Conservation (phyloP, 306 rosid species). For the Gillenia trifoliata region DNA sequence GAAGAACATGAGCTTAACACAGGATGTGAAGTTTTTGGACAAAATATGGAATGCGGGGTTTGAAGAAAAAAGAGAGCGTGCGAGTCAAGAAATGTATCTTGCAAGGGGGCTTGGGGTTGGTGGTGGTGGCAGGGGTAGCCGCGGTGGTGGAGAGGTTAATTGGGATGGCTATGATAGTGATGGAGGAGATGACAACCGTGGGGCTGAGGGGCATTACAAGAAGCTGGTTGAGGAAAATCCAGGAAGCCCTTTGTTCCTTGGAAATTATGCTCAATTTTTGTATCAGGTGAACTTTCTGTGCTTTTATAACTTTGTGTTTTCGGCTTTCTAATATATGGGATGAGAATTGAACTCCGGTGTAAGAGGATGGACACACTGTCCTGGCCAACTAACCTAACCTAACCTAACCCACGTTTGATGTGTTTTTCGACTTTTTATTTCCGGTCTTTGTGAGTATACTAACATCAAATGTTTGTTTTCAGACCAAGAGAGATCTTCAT, state of each 20-base stretch:
- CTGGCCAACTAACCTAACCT: not conserved
- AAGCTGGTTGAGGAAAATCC: constrained; percentile 77
- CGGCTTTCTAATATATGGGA: not conserved
- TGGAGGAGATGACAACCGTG: constrained; percentile 41
- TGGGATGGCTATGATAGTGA: constrained; percentile 45
- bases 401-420: not conserved
- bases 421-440: not conserved
- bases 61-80: constrained; percentile 20
- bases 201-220: constrained; percentile 60
- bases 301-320: not conserved
- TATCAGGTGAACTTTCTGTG: constrained; percentile 42
- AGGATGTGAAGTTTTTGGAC: constrained; percentile 30
- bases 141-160: constrained; percentile 20
- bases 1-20: constrained; percentile 22
- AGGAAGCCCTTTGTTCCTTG: constrained; percentile 63
- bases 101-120: constrained; percentile 58
- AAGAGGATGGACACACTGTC: not conserved
- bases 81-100: constrained; percentile 39
- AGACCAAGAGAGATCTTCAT: constrained; percentile 54
- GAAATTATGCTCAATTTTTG: constrained; percentile 76
- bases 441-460: not conserved
- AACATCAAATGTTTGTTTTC: constrained; percentile 4
- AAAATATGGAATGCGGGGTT: constrained; percentile 30
- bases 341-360: not conserved
- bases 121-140: constrained; percentile 11